Base-by-base conservation (phyloP, 192 early-diverging fungal genomes). In the Dimargaris cristalligena region DNA sequence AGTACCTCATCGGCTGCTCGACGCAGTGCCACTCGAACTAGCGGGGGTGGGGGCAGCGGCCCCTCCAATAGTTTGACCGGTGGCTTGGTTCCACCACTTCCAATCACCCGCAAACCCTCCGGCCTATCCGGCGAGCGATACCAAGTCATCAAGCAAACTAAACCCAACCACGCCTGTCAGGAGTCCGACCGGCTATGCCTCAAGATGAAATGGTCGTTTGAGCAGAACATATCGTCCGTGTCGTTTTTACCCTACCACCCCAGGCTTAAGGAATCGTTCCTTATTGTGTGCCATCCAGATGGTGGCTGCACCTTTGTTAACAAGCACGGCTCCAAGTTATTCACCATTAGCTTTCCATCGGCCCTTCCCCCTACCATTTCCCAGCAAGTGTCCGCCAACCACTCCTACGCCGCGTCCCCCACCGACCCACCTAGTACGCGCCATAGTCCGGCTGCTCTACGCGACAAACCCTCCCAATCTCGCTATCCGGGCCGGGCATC, bases 161-260 rank as follows among this genome's bases (percentile, higher is more conserved):
- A 57, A 26, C 55, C 55, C 0, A 57, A 57, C 33, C 34, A 57
- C 6, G 30, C n/a, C 30, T n/a, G 55, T 35, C 55, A 34, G 35
- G 16, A 3, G 2, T 35, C 33, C 1, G 55, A 57, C 26, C 55
- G 55, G 16, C 33, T 57, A 2, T 57, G 33, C 18, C 55, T 57
- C 32, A 57, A 57, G 55, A 57, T 34, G 55, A 16, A n/a, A 3
- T 57, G 55, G 55, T 35, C 22, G 22, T 57, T 57, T 35, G 55
- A 57, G 13, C 30, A 57, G 35, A 35, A n/a, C 10, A 57, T 57
- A 10, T 9, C 55, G 13, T 57, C 55, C 34, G 34, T 57, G 32
- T 57, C 55, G 0, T 57, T 57, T 26, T 18, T 57, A 23, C 55
- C 55, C n/a, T 30, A 34, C 3, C 55, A 57, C 33, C 55, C 55